Conservation (phyloP, 495 filamentous ascomycete genomes). For the Hypoxylon cercidicola region DNA sequence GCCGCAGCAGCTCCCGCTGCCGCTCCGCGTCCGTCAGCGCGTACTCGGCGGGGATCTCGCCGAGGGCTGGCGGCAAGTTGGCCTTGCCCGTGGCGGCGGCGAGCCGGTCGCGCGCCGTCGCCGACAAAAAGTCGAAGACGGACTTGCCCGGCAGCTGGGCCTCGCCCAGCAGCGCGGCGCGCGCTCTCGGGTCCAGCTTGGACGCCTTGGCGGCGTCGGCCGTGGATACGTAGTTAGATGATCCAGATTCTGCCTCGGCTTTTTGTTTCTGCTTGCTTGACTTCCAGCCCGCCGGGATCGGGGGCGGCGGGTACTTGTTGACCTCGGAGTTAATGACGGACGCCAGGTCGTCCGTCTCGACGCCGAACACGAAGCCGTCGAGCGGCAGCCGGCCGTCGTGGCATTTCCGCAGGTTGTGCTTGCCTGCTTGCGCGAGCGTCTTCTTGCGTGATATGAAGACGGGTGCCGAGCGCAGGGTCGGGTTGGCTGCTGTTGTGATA, state of each 20-base stretch:
- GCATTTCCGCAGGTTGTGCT: slow-evolving; percentile 77
- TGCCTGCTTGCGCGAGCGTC: slow-evolving; percentile 62
- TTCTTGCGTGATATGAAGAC: slow-evolving; percentile 83
- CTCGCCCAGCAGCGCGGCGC: slow-evolving; percentile 87
- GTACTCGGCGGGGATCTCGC: slow-evolving; percentile 77
- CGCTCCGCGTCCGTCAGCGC: slow-evolving; percentile 67
- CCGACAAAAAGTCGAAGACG: slow-evolving; percentile 91
- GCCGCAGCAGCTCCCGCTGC: slow-evolving; percentile 66
- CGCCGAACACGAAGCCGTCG: slow-evolving; percentile 83
- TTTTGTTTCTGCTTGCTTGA: slow-evolving; percentile 65
- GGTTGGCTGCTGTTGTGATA: slow-evolving; percentile 64
- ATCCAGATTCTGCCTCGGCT: slow-evolving; percentile 40
- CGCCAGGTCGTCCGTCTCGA: slow-evolving; percentile 61
- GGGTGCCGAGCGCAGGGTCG: slow-evolving; percentile 73
- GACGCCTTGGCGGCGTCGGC: slow-evolving; percentile 80
- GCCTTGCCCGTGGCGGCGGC: slow-evolving; percentile 77
- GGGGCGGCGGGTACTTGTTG: slow-evolving; percentile 78
- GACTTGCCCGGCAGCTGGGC: slow-evolving; percentile 87
- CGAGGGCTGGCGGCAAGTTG: slow-evolving; percentile 79
- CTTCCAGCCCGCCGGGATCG: slow-evolving; percentile 81
- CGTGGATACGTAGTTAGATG: slow-evolving; percentile 68
- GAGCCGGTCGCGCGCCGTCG: slow-evolving; percentile 80
- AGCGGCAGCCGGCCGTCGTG: slow-evolving; percentile 89
- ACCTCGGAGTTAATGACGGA: slow-evolving; percentile 64
- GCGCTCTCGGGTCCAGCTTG: slow-evolving; percentile 77